A percentile compares a stretch with the other conserved stretches of the same genome.
phyloP scores from a whole-genome alignment of 305 asterid species.

The Fraxinus floribunda region DNA sequence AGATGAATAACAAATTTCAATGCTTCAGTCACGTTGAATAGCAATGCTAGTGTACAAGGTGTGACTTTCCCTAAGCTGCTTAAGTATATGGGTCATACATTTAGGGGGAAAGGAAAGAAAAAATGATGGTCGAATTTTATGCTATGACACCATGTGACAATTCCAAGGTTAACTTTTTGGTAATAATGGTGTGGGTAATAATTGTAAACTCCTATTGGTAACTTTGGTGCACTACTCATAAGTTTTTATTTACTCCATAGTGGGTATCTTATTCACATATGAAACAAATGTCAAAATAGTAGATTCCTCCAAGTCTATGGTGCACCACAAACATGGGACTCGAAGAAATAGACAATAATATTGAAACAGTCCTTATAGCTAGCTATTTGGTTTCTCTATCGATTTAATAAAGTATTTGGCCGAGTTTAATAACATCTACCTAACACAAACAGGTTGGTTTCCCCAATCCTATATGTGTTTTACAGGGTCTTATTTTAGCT shows the following conservation, averaged over 20 bases:
- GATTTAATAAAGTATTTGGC: conserved; percentile 12
- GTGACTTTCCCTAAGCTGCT: not conserved
- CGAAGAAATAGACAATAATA: not conserved
- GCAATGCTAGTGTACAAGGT: not conserved
- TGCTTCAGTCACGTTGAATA: not conserved
- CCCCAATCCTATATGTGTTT: not conserved
- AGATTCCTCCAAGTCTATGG: not conserved
- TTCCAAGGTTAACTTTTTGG: not conserved
- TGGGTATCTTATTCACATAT: conserved; percentile 6
- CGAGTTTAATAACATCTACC: not conserved
- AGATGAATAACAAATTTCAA: not conserved
- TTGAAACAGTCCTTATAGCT: not conserved
- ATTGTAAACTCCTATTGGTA: not conserved
- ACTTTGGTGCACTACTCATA: not conserved
- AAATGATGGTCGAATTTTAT: not conserved
- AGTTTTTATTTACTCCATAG: not conserved
- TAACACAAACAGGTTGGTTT: not conserved
- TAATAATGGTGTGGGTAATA: not conserved
- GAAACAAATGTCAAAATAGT: not conserved
- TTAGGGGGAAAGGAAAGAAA: not conserved
- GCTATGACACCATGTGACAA: not conserved
- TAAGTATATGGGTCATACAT: not conserved
- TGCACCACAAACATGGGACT: conserved; percentile 13
- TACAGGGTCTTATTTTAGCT: not conserved
- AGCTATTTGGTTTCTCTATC: not conserved